phyloP scores from a whole-genome alignment of 768 basidiomycete species.

The Lentinula raphanica region DNA sequence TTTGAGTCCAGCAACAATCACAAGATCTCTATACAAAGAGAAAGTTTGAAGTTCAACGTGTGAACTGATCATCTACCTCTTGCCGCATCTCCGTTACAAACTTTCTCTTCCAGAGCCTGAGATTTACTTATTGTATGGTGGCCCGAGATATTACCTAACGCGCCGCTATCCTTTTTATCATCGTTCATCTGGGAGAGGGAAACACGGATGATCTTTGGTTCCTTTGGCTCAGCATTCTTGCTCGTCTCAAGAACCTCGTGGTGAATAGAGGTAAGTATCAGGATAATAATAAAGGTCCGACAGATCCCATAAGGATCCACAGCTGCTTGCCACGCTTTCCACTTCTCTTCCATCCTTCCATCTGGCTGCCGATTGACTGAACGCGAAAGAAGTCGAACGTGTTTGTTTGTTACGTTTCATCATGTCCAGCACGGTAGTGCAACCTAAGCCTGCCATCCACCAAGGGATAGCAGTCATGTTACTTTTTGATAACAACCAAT shows the following conservation, averaged over 20 bases:
- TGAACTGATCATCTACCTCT: not conserved
- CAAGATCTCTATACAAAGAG: too few relatives aligned
- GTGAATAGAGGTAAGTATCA: not conserved
- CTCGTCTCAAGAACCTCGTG: not conserved
- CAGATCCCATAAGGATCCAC: slow-evolving; percentile 6
- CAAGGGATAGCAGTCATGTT: slow-evolving; percentile 1
- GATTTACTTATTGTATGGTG: too few relatives aligned
- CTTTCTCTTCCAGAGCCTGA: not conserved
- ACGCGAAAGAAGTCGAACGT: not conserved
- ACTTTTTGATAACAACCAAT: slow-evolving; percentile 2
- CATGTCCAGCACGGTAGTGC: not conserved
- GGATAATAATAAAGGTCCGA: slow-evolving; percentile 3
- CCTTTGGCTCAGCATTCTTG: not conserved
- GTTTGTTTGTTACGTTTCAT: not conserved
- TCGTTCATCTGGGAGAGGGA: not conserved
- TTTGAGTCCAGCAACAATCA: too few relatives aligned
- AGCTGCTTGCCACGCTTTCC: slow-evolving; percentile 1
- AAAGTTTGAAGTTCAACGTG: not conserved
- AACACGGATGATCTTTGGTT: not conserved
- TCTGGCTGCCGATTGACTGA: not conserved
- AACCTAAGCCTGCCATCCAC: not conserved
- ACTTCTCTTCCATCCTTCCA: slow-evolving; percentile 3
- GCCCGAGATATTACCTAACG: not conserved
- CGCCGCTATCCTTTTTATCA: not conserved
- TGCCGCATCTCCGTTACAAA: too few relatives aligned